Conservation (phyloP, 2,329 filamentous ascomycete species). For the Xylariaceae sp. region DNA sequence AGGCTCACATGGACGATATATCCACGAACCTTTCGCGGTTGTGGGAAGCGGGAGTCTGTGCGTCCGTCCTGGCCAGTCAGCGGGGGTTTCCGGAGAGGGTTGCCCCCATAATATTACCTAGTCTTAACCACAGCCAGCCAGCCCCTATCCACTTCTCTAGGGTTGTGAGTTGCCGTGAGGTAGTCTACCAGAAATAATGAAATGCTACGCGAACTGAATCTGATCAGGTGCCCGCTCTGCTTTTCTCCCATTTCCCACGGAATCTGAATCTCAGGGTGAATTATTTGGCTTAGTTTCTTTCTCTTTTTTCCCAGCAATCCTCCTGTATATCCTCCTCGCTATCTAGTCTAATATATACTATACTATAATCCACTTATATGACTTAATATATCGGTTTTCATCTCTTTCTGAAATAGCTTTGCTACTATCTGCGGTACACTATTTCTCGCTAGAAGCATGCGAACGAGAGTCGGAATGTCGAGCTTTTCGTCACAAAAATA, state of each 20-base stretch:
- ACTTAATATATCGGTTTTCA: background rate
- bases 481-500: background rate
- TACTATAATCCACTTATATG: background rate
- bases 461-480: background rate
- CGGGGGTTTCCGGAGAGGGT: constrained; percentile 25
- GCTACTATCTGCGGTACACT: background rate
- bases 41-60: constrained; percentile 26
- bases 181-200: constrained; percentile 15
- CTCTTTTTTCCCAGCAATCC: too few relatives aligned
- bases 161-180: constrained; percentile 22
- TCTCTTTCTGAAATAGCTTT: background rate
- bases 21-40: constrained; percentile 13
- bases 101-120: constrained; percentile 19
- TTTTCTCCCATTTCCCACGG: constrained; percentile 2
- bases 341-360: background rate
- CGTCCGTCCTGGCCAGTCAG: constrained; percentile 25
- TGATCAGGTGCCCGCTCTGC: background rate
- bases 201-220: constrained; percentile 19
- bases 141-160: constrained; percentile 25
- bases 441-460: background rate
- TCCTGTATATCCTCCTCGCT: too few relatives aligned
- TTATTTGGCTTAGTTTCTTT: background rate
- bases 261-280: background rate
- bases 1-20: constrained; percentile 18
- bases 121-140: constrained; percentile 14